phyloP scores from a whole-genome alignment of 805 yeast species.

The Lachancea sp. region DNA sequence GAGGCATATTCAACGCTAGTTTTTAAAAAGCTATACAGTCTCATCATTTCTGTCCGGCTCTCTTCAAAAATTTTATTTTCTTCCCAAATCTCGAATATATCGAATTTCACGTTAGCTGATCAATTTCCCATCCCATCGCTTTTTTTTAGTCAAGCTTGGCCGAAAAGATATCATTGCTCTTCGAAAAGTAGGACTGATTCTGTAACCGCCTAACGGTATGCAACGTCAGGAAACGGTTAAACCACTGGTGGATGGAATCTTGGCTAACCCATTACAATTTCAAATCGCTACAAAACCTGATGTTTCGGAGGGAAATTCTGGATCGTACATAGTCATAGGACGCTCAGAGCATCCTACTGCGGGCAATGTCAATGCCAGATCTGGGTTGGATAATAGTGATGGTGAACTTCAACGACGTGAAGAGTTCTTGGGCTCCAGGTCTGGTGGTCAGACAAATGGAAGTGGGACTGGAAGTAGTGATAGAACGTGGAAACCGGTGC shows the following conservation, averaged over 20 bases:
- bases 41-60: too few species aligned
- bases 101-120: too few species aligned
- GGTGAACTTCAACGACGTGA: neutral
- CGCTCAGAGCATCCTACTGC: neutral
- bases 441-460: neutral
- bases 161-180: neutral
- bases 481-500: slow-evolving; percentile 51
- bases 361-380: slow-evolving; percentile 1
- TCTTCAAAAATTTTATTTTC: too few species aligned
- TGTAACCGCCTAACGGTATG: slow-evolving; percentile 16
- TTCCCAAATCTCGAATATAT: too few species aligned
- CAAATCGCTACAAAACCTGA: slow-evolving; percentile 55
- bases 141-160: too few species aligned
- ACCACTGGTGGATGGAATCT: slow-evolving; percentile 58
- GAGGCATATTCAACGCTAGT: too few species aligned
- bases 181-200: too few species aligned
- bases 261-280: slow-evolving; percentile 57
- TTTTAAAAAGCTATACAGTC: too few species aligned
- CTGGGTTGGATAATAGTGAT: neutral
- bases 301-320: slow-evolving; percentile 39
- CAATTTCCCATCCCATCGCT: too few species aligned
- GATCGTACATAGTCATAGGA: slow-evolving; percentile 43
- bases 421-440: neutral
- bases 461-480: slow-evolving; percentile 62
- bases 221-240: slow-evolving; percentile 28